Base-by-base conservation (phyloP, 1,284 basidiomycete species). In the Moniliella sp. region DNA sequence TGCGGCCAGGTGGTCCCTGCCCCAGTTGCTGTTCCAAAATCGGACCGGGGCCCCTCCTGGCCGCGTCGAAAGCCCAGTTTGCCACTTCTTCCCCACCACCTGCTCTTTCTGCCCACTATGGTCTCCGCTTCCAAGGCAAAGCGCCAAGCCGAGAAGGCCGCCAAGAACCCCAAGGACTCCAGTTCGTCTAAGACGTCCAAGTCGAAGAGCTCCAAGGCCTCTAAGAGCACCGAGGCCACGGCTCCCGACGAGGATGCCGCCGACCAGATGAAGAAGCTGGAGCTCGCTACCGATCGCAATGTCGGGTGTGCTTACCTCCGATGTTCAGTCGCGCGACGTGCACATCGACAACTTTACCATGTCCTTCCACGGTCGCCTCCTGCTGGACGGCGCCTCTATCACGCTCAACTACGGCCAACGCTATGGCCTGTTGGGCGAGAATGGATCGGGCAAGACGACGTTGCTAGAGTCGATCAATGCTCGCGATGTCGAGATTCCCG, bases 321-420 rank as follows among this genome's bases (percentile, higher is more conserved):
- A 97, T 66, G 63, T 69, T 35, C 84, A 93, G 64, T 72, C 75
- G 36, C 76, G 88, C 43, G 88, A 97, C 67, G 78, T 97, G 69
- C 93, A 94, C 67, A 88, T 97, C 50, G 83, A 93, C 61, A 72
- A 76, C 32, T 97, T 76, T 64, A 91, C 84, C 3, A 73, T 97
- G 35, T 93, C 84, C 3, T 97, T 94, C 73, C 88, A 97, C 60
- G 88, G 88, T 23, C 74, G 88, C 36, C 67, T 94, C 15, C 71
- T 94, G 47, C 76, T 94, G 51, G 86, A 94, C 63, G 74, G 73
- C 43, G 84, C 82, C 32, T 73, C 76, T 62, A 73, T 84, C 46
- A 63, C 80, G n/a, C 75, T 94, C 50, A 94, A 94, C 65, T 94
- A 93, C 58, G 86, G 86, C 4, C 81, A 94, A 62, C 68, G 83